Evolutionary conservation across 352 stramenopile genomes (phyloP), one percentile per base, ranked within the genome.

Genomic region (Phytophthora niederhauseri): DNA sequence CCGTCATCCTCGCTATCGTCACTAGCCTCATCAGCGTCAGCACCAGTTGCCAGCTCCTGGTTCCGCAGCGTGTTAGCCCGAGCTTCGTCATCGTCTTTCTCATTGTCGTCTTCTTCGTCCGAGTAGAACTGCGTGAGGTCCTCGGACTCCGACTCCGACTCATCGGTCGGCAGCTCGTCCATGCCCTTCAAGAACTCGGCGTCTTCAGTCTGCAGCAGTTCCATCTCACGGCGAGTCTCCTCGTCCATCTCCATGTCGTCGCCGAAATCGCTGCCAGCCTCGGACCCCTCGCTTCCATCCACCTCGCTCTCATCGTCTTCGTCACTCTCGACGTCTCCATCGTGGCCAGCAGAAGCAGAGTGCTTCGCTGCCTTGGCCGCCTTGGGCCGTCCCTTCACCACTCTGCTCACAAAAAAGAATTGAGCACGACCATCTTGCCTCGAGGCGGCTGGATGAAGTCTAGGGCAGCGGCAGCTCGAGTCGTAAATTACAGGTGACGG

Each of bases 81-180:
- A n/a, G 87, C 78, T 72, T 85, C 76, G 4, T 87, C 76, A 4
- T 80, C 79, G 7, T 66, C 24, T 7, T 84, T 72, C 1, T 80
- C 77, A 1, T 80, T 68, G 3, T 80, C 70, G 5, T 91, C 80
- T 5, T 90, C 78, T 7, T 90, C 82, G 3, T 89, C 81, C 3
- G 82, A 89, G 52, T 91, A 84, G 58, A 94, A 92, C 31, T 72
- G 76, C 4, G 77, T 73, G 22, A 94, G 67, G 52, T 94, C 84
- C 28, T 95, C 88, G 31, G 72, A 85, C 26, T 94, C 84, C 0
- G 82, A 73, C 36, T 95, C 86, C 19, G 84, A 91, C 56, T 96
- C 88, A 61, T 96, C 88, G 0, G 88, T 94, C 31, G 88, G 88
- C 55, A 96, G 62, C 55, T 96, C 83, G 54, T 96, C 88, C 82